phyloP scores from a whole-genome alignment of 768 basidiomycete species.

The Lentinula raphanica region DNA sequence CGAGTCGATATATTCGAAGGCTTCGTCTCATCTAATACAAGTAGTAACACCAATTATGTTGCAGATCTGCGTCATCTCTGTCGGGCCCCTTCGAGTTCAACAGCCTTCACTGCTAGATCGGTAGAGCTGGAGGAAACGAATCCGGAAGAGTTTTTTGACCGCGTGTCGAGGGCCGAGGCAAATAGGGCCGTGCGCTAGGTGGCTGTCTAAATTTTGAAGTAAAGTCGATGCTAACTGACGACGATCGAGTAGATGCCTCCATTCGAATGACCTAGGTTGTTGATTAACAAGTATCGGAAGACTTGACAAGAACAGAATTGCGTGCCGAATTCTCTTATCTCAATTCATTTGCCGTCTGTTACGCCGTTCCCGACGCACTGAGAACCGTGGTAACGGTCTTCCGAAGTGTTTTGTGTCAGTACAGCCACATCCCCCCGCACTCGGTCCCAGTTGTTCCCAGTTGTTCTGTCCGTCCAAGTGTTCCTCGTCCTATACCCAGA shows the following conservation, averaged over 20 bases:
- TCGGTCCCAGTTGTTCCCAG: not conserved
- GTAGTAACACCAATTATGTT: too few relatives aligned
- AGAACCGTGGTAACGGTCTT: not conserved
- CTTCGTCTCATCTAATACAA: not conserved
- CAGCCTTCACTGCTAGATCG: too few relatives aligned
- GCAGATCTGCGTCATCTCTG: too few relatives aligned
- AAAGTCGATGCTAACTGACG: too few relatives aligned
- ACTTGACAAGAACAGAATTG: not conserved
- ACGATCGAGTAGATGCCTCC: too few relatives aligned
- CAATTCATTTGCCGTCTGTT: not conserved
- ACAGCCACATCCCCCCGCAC: not conserved
- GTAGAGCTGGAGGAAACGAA: not conserved
- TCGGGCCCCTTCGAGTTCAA: too few relatives aligned
- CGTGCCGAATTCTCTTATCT: not conserved
- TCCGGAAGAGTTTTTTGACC: not conserved
- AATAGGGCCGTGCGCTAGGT: not conserved
- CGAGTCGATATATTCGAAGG: not conserved
- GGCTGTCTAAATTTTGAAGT: not conserved
- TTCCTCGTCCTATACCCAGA: not conserved
- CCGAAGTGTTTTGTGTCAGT: not conserved
- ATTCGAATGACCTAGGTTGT: too few relatives aligned
- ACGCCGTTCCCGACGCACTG: not conserved
- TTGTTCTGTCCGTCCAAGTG: too few relatives aligned
- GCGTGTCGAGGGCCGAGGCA: not conserved
- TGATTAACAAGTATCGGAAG: too few relatives aligned